These are phyloP conservation scores for Hibiscus mutabilis DNA, from an alignment of 345 rosid species.

Conservation along the genomic window DNA sequence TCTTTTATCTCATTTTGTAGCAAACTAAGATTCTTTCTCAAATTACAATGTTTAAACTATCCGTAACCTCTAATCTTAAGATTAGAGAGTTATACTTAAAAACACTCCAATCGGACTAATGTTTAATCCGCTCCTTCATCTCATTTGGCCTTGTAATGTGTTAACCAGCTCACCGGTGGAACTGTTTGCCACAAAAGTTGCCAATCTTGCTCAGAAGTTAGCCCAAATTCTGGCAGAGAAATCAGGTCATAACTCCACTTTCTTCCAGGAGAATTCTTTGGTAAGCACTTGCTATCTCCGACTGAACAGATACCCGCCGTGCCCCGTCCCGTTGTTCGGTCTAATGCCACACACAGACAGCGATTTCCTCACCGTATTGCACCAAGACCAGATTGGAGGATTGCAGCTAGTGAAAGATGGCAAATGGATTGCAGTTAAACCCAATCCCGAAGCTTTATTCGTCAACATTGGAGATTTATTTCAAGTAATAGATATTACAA, in stretches of 20 bases:
- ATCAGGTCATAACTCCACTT: conserved; percentile 41
- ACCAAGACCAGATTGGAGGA: conserved; percentile 89
- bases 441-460: conserved; percentile 75
- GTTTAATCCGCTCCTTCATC: too few species aligned
- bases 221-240: conserved; percentile 67
- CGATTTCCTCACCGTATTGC: conserved; percentile 84
- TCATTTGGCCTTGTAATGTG: not conserved
- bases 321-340: conserved; percentile 59
- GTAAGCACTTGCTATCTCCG: conserved; percentile 74
- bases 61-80: too few species aligned
- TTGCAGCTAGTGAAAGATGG: conserved; percentile 74
- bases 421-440: conserved; percentile 69
- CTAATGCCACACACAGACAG: conserved; percentile 88
- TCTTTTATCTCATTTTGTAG: too few species aligned
- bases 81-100: too few species aligned
- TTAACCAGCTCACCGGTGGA: conserved; percentile 57
- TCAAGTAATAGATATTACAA: conserved; percentile 23
- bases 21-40: too few species aligned
- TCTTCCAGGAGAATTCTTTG: conserved; percentile 59
- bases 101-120: too few species aligned
- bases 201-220: conserved; percentile 51
- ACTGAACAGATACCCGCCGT: conserved; percentile 84
- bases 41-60: too few species aligned
- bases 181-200: conserved; percentile 54
- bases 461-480: conserved; percentile 88